Base-by-base conservation (phyloP, 345 rosid species). In the Aquilaria yunnanensis region DNA sequence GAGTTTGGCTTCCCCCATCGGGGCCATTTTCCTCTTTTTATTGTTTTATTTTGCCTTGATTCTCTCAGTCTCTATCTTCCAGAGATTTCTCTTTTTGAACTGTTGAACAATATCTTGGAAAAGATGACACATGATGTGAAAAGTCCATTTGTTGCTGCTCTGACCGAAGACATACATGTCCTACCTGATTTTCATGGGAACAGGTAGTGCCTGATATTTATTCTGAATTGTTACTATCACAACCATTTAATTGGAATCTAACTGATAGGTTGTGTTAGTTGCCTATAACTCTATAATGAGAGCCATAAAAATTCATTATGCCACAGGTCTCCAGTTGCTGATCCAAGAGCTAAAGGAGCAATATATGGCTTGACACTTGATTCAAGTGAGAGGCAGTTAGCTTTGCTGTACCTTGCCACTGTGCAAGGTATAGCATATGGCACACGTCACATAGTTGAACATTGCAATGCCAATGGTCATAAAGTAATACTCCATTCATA, bases 101-200 rank as follows among this genome's bases (percentile, higher is more conserved):
- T 93, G 37, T 78, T 93, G 71, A 93, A 86, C 72, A 72, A 71
- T 66, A 80, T 73, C 14, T 73, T 93, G 49, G 87, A 83, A 66
- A 78, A 87, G 1, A 77, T 80, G 77, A 61, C 63, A 70, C 72
- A 71, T 61, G 92, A 86, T 8, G 70, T 47, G 23, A 76, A 81
- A 59, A 73, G 80, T 73, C 95, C 97, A 52, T 93, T 93, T 77
- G 72, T 88, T 70, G 85, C 96, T 74, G 87, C 96, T 54, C 78
- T 93, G 78, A 88, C 96, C 52, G 77, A 88, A 76, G 84, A 83
- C 57, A 61, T 74, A 59, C 98, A 93, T 63, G 70, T 93, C 48
- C 90, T 93, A 68, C 98, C 90, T 0, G 96, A 93, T 72, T 93
- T 88, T 64, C 98, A 93, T 47, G 98, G 97, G 67, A 93, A 93